Evolutionary conservation across 306 rosid genomes (phyloP).

Genomic region (Comarum palustre): DNA sequence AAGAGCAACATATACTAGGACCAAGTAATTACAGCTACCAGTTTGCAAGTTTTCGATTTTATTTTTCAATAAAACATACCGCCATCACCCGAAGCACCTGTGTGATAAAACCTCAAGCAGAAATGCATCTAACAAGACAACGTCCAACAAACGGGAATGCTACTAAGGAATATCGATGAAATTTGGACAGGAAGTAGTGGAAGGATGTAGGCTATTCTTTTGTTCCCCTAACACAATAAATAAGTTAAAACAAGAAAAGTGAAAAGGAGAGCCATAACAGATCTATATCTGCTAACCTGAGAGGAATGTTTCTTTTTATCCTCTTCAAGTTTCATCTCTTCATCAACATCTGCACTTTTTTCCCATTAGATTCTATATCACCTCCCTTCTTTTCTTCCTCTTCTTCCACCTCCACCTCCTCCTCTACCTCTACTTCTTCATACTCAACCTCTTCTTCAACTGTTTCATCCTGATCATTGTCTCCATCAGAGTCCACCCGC

Average conservation of each 20-base stretch:
- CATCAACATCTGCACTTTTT: conserved; percentile 21
- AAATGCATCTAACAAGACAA: not conserved
- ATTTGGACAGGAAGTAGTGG: not conserved
- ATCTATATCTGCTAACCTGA: conserved; percentile 41
- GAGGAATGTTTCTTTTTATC: conserved; percentile 49
- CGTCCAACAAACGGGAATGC: not conserved
- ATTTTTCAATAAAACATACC: not conserved
- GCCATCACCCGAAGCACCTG: not conserved
- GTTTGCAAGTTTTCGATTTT: not conserved
- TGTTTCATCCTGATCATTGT: conserved; percentile 57
- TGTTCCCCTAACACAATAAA: not conserved
- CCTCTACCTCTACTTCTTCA: conserved; percentile 71
- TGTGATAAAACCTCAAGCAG: not conserved
- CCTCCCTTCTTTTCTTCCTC: conserved; percentile 25
- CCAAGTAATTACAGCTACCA: not conserved
- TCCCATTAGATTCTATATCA: conserved; percentile 4
- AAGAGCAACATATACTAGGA: not conserved
- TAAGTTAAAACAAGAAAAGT: not conserved
- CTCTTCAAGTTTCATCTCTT: conserved; percentile 35
- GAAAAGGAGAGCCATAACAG: not conserved
- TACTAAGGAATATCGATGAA: not conserved
- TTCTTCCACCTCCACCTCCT: conserved; percentile 38
- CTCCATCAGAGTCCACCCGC: conserved; percentile 69
- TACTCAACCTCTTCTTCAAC: conserved; percentile 65
- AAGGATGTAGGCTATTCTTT: not conserved